Evolutionary conservation across 208 protist genomes (phyloP), one percentile per base, ranked within the genome.

Genomic region (Herpetomonas samuelpessoai): DNA sequence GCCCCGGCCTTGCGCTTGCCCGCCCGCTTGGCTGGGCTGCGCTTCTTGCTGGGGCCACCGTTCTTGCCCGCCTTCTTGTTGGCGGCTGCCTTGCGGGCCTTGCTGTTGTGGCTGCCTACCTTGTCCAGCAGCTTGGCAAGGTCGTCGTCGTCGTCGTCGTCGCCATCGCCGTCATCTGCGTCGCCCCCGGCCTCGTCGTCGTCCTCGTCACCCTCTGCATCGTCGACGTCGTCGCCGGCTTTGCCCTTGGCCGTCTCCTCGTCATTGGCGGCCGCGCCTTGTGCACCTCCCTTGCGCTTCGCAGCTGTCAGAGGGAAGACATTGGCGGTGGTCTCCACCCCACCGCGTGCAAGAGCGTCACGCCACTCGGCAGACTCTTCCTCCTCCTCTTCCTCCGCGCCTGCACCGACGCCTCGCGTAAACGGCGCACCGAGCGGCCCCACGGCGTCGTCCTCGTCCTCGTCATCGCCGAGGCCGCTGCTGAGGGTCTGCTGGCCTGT

Each of bases 111-210:
- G 38, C n/a, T 45, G 41, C 67, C 44, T 28, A 67, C 59, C 0
- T 19, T 51, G 29, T 66, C 58, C 45, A 67, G 58, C 2, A 73
- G 58, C 62, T 70, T 57, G 30, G 60, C 60, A 16, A 62, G 35
- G 35, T 77, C 30, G 14, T 61, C 55, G 18, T 52, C 49, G 9
- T 65, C 68, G 31, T 58, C 53, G 10, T 59, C 60, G 22, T 14
- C 44, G 35, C 50, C 50, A 19, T 49, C 67, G 41, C 24, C 62
- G 21, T 58, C 62, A 12, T 38, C 29, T 14, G 28, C 30, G 22
- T 30, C 50, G 27, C 12, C 58, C 2, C 46, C 30, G 21, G 18
- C 18, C 12, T 59, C 45, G n/a, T 50, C 63, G 14, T 27, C 29
- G 39, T 44, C 31, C n/a, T 28, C 65, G n/a, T n/a, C 58, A 2